Base-by-base conservation (phyloP, 768 basidiomycete species). In the Neoboletus brunneissimus region DNA sequence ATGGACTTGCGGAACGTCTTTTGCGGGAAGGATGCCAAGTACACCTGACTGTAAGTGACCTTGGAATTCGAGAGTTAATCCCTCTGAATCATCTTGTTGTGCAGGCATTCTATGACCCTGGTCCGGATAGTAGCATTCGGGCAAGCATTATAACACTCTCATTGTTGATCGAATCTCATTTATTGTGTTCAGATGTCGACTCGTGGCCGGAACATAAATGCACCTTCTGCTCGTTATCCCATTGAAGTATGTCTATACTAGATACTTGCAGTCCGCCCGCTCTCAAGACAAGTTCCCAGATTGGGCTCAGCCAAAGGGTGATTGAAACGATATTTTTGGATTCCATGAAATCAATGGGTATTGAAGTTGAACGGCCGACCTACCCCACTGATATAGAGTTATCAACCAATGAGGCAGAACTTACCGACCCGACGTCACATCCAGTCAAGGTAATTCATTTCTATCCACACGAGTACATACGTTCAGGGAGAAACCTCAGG, bases 41-140 rank as follows among this genome's bases (percentile, higher is more conserved):
- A 73, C 80, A 87, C 54, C 77, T 82, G 70, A 83, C 84, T 34
- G 89, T 89, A 64, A 61, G 82, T 68, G 34, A 31, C 25, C 44
- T 40, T 58, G 18, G 20, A 4, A 22, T 35, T 7, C 11, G 23
- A 18, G 46, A 40, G 20, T 29, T 18, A 2, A 2, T 34, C 22
- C 15, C 45, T 34, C 34, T 43, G 23, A 57, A 12, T 23, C 7
- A 12, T 44, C 18, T 1, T 54, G 22, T 44, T 48, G 16, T 25
- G 5, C 51, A 90, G 89, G 84, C 88, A 4, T 89, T 91, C 68
- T 91, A 90, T 61, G 85, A 88, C 60, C 88, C 88, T 3, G 75
- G 78, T 27, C 67, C 79, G 7, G 66, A 78, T 32, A 85, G 85
- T 13, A 83, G 82, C 2, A 87, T 89, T 43, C 77, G 83, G 75